These are phyloP conservation scores for Priceomyces carsonii DNA, from an alignment of 805 yeast species.

Conservation along the genomic window DNA sequence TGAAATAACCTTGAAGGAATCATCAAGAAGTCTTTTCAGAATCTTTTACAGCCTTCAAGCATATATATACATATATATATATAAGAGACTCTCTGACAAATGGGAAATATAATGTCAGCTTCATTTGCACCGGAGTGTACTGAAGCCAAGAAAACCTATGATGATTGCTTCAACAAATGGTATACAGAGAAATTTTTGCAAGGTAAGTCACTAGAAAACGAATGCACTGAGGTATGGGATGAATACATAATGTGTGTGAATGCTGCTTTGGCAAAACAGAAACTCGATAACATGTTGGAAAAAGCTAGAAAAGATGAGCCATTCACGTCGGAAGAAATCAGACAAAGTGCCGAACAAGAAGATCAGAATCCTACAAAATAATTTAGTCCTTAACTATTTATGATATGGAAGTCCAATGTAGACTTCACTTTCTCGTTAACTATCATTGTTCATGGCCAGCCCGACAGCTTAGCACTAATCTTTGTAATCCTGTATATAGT, in stretches of 20 bases:
- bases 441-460: no score
- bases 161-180: constrained; percentile 93
- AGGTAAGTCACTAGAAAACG: constrained; percentile 63
- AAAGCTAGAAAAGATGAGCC: constrained; percentile 91
- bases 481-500: no score
- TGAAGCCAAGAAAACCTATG: constrained; percentile 79
- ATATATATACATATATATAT: no score
- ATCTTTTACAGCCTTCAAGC: no score
- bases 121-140: constrained; percentile 98
- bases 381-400: no score
- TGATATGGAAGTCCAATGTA: no score
- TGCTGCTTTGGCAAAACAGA: constrained; percentile 65
- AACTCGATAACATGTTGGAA: constrained; percentile 79
- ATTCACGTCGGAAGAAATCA: constrained; percentile 44
- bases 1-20: no score
- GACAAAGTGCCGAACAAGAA: constrained; percentile 24
- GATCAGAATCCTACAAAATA: no score
- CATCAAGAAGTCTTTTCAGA: no score
- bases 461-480: no score
- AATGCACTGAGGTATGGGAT: constrained; percentile 88
- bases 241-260: constrained; percentile 88
- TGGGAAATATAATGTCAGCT: constrained; percentile 52
- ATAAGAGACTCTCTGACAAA: constrained; percentile 10
- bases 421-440: no score
- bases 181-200: constrained; percentile 81